phyloP scores from a whole-genome alignment of 1,139 yeast species.

The Suhomyces yuchorum region DNA sequence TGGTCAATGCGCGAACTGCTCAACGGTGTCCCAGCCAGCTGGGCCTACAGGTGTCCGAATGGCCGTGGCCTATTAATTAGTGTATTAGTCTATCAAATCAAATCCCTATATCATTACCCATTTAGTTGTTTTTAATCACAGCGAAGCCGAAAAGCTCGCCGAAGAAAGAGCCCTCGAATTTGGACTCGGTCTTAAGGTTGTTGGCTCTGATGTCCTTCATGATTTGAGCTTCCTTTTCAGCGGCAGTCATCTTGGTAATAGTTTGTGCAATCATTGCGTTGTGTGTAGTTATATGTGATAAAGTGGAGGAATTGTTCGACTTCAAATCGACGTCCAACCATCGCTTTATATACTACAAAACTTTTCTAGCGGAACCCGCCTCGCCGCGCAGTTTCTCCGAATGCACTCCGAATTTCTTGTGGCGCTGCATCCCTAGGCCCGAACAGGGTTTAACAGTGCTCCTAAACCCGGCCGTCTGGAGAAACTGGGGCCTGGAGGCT shows the following conservation, averaged over 20 bases:
- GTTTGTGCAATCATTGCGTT: constrained; percentile 17
- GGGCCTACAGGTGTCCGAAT: background rate
- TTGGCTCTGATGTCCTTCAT: constrained; percentile 49
- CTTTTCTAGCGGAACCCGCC: constrained; percentile 10
- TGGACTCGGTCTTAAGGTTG: constrained; percentile 40
- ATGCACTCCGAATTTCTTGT: constrained; percentile 5
- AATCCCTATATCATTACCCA: background rate
- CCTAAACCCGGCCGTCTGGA: background rate
- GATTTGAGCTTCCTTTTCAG: constrained; percentile 51
- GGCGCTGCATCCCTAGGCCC: constrained; percentile 5
- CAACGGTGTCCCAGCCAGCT: background rate
- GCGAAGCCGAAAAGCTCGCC: constrained; percentile 47
- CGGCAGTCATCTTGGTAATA: constrained; percentile 18
- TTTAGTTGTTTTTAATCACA: constrained; percentile 15
- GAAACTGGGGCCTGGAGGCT: background rate
- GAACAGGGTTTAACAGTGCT: background rate
- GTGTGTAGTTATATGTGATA: constrained; percentile 6
- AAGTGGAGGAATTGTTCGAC: background rate
- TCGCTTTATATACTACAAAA: constrained; percentile 11
- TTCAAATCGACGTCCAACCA: background rate
- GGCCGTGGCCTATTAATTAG: constrained; percentile 1
- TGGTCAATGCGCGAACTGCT: no score
- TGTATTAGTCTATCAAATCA: background rate
- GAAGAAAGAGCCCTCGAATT: constrained; percentile 46
- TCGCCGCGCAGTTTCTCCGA: constrained; percentile 9